These are phyloP conservation scores for Penicillium sclerotigenum DNA, from an alignment of 2,329 filamentous ascomycete species.

Conservation along the genomic window DNA sequence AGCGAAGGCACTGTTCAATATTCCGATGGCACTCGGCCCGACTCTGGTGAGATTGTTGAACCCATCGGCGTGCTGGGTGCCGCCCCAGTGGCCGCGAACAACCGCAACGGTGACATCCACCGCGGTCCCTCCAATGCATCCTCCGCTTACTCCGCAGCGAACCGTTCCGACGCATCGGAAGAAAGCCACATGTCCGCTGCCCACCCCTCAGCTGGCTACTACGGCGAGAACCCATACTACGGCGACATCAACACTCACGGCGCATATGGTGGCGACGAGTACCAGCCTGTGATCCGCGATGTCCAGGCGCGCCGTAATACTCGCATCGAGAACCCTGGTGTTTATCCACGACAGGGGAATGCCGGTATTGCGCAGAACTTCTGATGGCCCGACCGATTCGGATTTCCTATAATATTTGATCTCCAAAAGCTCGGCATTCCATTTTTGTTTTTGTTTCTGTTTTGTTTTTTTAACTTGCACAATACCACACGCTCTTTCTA, in stretches of 20 bases:
- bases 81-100: constrained; percentile 62
- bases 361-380: constrained; percentile 98
- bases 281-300: constrained; percentile 84
- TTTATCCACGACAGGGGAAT: constrained; percentile 84
- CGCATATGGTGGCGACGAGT: constrained; percentile 55
- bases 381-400: constrained; percentile 43
- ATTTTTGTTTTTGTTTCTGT: neutral
- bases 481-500: constrained; percentile 10
- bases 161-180: constrained; percentile 64
- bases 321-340: constrained; percentile 84
- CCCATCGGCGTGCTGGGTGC: constrained; percentile 76
- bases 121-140: constrained; percentile 94
- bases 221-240: constrained; percentile 57
- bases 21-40: constrained; percentile 60
- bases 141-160: constrained; percentile 84
- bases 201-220: constrained; percentile 50
- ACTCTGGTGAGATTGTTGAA: constrained; percentile 72
- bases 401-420: neutral
- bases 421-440: constrained; percentile 17
- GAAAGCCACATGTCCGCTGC: constrained; percentile 50
- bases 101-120: constrained; percentile 68
- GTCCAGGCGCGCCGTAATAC: constrained; percentile 91
- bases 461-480: constrained; percentile 3
- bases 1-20: constrained; percentile 56
- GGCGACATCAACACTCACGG: constrained; percentile 45